Evolutionary conservation across 2,329 filamentous ascomycete species (phyloP).

Genomic region (Stagonosporopsis rhizophila): DNA sequence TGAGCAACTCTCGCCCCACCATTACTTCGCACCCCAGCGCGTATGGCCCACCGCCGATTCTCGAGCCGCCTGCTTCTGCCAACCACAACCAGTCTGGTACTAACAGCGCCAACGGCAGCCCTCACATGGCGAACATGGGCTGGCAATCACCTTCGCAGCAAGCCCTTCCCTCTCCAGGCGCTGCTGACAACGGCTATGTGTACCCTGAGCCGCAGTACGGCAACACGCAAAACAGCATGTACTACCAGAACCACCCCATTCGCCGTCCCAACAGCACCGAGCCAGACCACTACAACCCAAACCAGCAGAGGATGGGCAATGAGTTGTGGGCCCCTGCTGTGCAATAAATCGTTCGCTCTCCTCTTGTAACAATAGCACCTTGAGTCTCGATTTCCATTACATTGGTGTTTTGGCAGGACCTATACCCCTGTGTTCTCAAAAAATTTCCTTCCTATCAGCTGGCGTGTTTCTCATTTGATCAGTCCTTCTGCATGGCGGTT

Average conservation of each 20-base stretch:
- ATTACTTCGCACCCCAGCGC: conserved; percentile 85
- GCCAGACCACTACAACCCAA: conserved; percentile 57
- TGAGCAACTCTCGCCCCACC: conserved; percentile 58
- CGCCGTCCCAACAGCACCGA: conserved; percentile 79
- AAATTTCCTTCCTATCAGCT: conserved; percentile 41
- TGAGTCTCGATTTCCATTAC: conserved; percentile 42
- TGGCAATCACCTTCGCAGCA: conserved; percentile 88
- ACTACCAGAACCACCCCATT: conserved; percentile 74
- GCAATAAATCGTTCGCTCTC: conserved; percentile 41
- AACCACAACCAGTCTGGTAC: conserved; percentile 71
- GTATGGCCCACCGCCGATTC: conserved; percentile 82
- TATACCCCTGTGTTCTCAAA: conserved; percentile 52
- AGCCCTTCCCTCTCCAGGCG: conserved; percentile 73
- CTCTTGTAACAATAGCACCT: conserved; percentile 43
- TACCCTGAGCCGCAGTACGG: conserved; percentile 78
- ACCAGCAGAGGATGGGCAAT: conserved; percentile 47
- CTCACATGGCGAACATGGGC: conserved; percentile 80
- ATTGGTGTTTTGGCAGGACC: conserved; percentile 49
- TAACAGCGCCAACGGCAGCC: conserved; percentile 77
- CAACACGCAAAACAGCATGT: conserved; percentile 67
- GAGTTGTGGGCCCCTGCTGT: conserved; percentile 54
- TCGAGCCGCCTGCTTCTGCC: conserved; percentile 81
- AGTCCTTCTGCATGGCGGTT: conserved; percentile 36
- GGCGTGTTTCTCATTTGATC: conserved; percentile 39
- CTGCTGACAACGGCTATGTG: conserved; percentile 74